phyloP scores from a whole-genome alignment of 2,329 filamentous ascomycete species.

The Hypoxylon sp. region DNA sequence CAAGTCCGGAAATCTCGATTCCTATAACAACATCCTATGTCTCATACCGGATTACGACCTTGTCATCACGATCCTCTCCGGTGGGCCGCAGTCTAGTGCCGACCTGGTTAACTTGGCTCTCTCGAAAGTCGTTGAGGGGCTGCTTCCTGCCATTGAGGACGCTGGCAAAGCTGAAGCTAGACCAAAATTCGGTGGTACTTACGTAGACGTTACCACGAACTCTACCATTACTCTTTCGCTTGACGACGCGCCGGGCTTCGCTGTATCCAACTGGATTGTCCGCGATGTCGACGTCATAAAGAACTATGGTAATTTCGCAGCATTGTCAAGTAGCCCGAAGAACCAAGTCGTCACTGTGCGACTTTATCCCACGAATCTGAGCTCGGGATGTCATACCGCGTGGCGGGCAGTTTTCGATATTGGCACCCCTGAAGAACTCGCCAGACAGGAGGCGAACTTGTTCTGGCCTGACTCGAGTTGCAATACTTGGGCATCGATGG shows the following conservation, averaged over 20 bases:
- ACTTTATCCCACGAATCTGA: constrained; percentile 48
- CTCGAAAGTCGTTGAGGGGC: constrained; percentile 50
- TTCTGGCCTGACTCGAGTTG: constrained; percentile 48
- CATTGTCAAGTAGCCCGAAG: constrained; percentile 37
- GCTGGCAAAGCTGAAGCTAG: constrained; percentile 56
- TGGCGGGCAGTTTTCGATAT: constrained; percentile 48
- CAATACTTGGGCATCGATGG: constrained; percentile 47
- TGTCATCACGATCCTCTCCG: constrained; percentile 49
- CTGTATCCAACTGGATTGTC: constrained; percentile 56
- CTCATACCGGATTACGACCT: constrained; percentile 54
- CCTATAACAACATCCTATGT: constrained; percentile 52
- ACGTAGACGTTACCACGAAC: constrained; percentile 55
- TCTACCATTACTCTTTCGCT: constrained; percentile 57
- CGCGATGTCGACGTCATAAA: constrained; percentile 58
- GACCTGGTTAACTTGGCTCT: constrained; percentile 44
- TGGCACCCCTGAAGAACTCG: constrained; percentile 40
- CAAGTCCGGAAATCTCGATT: constrained; percentile 52
- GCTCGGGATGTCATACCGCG: constrained; percentile 25
- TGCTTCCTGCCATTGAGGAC: constrained; percentile 60
- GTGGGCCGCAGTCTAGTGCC: constrained; percentile 44
- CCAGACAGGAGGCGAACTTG: constrained; percentile 38
- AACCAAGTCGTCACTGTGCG: constrained; percentile 39
- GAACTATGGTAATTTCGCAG: constrained; percentile 50
- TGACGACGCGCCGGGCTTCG: constrained; percentile 57
- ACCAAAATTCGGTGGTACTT: constrained; percentile 55